Evolutionary conservation across 768 basidiomycete species (phyloP).

Genomic region (Lactarius evosmus): DNA sequence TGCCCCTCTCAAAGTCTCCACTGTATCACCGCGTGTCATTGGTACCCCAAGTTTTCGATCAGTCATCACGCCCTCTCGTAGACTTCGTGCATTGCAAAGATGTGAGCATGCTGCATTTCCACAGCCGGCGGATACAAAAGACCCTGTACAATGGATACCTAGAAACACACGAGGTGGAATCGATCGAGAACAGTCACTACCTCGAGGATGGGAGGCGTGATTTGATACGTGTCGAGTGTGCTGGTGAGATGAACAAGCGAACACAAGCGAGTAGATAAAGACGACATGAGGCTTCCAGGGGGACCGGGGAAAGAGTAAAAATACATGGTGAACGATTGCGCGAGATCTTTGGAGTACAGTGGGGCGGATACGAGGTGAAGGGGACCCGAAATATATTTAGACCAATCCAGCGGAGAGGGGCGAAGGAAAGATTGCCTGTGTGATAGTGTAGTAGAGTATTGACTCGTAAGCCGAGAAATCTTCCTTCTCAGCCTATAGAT

Average conservation of each 20-base stretch:
- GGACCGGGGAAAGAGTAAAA: not conserved
- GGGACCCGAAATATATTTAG: not conserved
- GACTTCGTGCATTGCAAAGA: not conserved
- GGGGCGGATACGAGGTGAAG: no score
- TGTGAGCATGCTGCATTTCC: not conserved
- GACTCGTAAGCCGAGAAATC: no score
- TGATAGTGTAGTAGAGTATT: no score
- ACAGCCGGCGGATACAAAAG: not conserved
- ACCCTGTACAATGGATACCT: not conserved
- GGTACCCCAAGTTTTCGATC: not conserved
- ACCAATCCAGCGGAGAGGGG: not conserved
- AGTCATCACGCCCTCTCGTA: not conserved
- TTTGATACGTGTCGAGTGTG: not conserved
- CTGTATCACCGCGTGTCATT: not conserved
- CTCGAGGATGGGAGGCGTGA: not conserved
- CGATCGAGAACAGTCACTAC: not conserved
- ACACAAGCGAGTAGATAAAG: not conserved
- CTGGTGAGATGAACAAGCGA: not conserved
- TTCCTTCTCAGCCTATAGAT: not conserved
- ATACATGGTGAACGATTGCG: no score
- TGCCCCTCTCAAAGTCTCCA: not conserved
- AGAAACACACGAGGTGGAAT: not conserved
- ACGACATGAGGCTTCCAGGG: no score
- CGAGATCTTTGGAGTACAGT: no score
- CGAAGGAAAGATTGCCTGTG: no score